Evolutionary conservation across 371 early-diverging fungal species (phyloP).

Genomic region (Ordospora colligata): DNA sequence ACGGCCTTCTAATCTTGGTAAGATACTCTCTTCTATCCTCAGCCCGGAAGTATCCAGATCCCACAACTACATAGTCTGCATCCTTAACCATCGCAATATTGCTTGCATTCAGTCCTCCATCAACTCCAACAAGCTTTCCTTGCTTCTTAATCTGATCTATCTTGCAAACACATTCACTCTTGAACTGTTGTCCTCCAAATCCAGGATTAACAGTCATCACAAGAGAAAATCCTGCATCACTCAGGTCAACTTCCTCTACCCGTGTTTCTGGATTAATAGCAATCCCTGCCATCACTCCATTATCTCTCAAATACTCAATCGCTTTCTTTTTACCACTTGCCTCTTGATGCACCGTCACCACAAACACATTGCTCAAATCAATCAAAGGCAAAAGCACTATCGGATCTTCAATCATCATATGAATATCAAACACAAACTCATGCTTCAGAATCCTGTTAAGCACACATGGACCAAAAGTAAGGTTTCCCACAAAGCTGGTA

Average conservation of each 20-base stretch:
- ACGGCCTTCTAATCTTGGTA: neutral
- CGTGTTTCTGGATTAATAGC: conserved; percentile 82
- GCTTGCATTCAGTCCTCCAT: conserved; percentile 78
- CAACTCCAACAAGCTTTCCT: conserved; percentile 75
- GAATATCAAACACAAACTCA: conserved; percentile 54
- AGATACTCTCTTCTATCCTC: conserved; percentile 25
- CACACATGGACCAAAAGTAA: conserved; percentile 51
- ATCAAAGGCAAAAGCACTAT: conserved; percentile 29
- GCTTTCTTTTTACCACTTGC: neutral
- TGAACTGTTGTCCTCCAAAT: conserved; percentile 56
- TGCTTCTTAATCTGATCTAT: conserved; percentile 2
- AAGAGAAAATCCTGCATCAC: conserved; percentile 74
- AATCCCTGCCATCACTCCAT: conserved; percentile 76
- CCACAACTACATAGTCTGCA: conserved; percentile 94
- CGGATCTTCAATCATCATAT: conserved; percentile 57
- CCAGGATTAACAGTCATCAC: conserved; percentile 79
- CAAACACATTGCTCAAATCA: conserved; percentile 26
- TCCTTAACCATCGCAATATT: conserved; percentile 74
- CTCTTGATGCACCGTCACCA: conserved; percentile 42
- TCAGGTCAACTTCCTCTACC: conserved; percentile 66
- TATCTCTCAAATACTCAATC: conserved; percentile 32
- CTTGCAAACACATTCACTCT: conserved; percentile 20
- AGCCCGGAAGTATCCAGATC: conserved; percentile 77
- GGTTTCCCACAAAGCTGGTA: conserved; percentile 50
- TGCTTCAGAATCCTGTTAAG: conserved; percentile 48